A percentile compares a stretch with the other conserved stretches of the same genome.
Evolutionary conservation across 345 rosid species (phyloP).

Genomic region (Linum usitatissimum): DNA sequence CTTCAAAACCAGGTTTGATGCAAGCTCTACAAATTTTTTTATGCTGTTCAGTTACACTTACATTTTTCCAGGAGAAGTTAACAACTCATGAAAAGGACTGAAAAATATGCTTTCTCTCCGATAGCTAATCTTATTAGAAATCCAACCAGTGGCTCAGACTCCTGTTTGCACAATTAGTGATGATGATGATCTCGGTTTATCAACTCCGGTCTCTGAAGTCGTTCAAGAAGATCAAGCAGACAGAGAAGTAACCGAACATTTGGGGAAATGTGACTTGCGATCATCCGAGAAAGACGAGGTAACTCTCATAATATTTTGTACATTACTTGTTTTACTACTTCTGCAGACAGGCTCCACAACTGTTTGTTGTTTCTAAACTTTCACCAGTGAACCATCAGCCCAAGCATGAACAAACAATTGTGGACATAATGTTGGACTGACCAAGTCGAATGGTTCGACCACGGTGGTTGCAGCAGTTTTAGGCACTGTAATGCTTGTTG

Average conservation of each 20-base stretch:
- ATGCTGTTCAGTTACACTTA: not conserved
- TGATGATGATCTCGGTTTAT: constrained; percentile 25
- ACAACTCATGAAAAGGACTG: not conserved
- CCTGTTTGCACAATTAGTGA: constrained; percentile 12
- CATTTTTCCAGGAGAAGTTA: not conserved
- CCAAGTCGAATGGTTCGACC: too few species aligned
- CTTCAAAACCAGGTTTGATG: constrained; percentile 10
- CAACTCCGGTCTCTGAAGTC: constrained; percentile 28
- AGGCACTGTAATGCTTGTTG: too few species aligned
- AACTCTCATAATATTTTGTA: too few species aligned
- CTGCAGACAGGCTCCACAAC: too few species aligned
- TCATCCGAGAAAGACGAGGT: too few species aligned
- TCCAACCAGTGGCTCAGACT: constrained; percentile 13
- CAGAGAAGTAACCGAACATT: constrained; percentile 13
- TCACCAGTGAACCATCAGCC: too few species aligned
- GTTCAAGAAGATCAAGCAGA: constrained; percentile 23
- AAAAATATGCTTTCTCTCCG: constrained; percentile 3
- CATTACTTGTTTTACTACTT: too few species aligned
- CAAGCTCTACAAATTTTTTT: constrained; percentile 15
- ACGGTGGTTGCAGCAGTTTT: too few species aligned
- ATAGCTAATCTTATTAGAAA: constrained; percentile 23
- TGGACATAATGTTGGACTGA: too few species aligned
- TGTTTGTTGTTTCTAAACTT: too few species aligned
- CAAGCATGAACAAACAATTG: too few species aligned
- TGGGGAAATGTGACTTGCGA: too few species aligned